Conservation (phyloP, 441 rosid species). For the Cnidoscolus chayamansa region DNA sequence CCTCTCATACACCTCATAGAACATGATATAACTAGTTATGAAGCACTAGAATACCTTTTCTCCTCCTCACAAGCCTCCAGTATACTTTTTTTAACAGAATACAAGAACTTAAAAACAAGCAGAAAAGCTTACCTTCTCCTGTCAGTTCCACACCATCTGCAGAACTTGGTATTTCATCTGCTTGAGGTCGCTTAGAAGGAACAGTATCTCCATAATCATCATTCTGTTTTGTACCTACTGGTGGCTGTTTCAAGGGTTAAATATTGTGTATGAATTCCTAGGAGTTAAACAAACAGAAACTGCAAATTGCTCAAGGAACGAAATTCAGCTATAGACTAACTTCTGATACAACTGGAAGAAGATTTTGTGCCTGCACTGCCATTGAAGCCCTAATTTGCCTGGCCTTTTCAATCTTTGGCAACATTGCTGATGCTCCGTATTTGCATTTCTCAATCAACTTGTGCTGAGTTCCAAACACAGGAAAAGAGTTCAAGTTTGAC, state of each 20-base stretch:
- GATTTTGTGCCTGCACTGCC: slow-evolving; percentile 62
- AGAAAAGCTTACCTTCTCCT: slow-evolving; percentile 54
- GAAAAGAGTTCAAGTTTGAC: slow-evolving; percentile 26
- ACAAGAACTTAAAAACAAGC: slow-evolving; percentile 21
- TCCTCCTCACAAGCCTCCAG: background rate
- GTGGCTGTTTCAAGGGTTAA: slow-evolving; percentile 49
- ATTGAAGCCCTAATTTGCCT: slow-evolving; percentile 67
- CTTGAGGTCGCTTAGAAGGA: slow-evolving; percentile 56
- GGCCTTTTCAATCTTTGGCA: slow-evolving; percentile 89
- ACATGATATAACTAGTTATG: background rate
- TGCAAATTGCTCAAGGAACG: slow-evolving; percentile 17
- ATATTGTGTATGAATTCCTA: background rate
- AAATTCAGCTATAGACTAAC: slow-evolving; percentile 40
- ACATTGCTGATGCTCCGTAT: slow-evolving; percentile 85
- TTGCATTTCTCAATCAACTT: slow-evolving; percentile 92
- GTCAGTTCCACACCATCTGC: slow-evolving; percentile 40
- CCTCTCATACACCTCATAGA: too few relatives aligned
- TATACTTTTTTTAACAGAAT: background rate
- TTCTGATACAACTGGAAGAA: slow-evolving; percentile 38
- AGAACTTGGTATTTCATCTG: slow-evolving; percentile 45
- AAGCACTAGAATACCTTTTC: background rate
- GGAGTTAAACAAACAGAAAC: background rate
- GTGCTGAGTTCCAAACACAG: slow-evolving; percentile 56
- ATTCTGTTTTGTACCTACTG: slow-evolving; percentile 46
- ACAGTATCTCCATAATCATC: slow-evolving; percentile 78